A percentile compares a stretch with the other conserved stretches of the same genome.
phyloP scores from a whole-genome alignment of 2,329 filamentous ascomycete genomes.

The Neodidymelliopsis sp. region DNA sequence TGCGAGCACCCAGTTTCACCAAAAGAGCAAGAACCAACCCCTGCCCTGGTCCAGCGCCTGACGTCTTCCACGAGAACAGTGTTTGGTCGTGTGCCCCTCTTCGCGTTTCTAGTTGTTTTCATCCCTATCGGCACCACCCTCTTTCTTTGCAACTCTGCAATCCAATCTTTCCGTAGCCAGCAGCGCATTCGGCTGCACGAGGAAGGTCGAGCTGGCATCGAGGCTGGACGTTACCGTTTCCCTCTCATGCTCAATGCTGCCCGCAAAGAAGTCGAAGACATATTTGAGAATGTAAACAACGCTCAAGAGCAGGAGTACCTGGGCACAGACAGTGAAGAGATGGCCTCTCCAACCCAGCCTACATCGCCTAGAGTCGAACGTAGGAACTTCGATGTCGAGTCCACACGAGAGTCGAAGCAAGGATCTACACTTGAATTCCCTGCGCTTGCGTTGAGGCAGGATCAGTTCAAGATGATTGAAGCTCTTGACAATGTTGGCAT shows the following conservation, averaged over 20 bases:
- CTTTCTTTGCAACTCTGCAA: constrained; percentile 76
- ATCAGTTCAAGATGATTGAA: constrained; percentile 86
- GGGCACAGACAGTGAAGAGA: constrained; percentile 59
- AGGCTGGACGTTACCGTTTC: constrained; percentile 75
- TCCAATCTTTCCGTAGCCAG: constrained; percentile 78
- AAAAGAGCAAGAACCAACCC: constrained; percentile 46
- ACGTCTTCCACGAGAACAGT: constrained; percentile 46
- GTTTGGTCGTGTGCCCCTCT: constrained; percentile 67
- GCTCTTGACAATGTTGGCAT: constrained; percentile 71
- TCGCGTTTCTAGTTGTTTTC: constrained; percentile 71
- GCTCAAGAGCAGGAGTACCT: constrained; percentile 76
- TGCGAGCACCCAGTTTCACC: constrained; percentile 66
- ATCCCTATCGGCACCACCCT: constrained; percentile 75
- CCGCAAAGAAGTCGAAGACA: constrained; percentile 77
- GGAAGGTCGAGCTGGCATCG: constrained; percentile 70
- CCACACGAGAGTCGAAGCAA: constrained; percentile 39
- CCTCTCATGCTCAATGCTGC: constrained; percentile 75
- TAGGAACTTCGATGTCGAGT: constrained; percentile 28
- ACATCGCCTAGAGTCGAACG: constrained; percentile 22
- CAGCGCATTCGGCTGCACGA: constrained; percentile 80
- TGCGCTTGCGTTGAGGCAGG: constrained; percentile 77
- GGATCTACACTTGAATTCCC: constrained; percentile 61
- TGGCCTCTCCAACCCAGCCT: constrained; percentile 36
- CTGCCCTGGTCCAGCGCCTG: constrained; percentile 48
- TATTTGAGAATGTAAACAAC: constrained; percentile 76